These are phyloP conservation scores for Suillus americanus DNA, from an alignment of 768 basidiomycete genomes.

Conservation along the genomic window DNA sequence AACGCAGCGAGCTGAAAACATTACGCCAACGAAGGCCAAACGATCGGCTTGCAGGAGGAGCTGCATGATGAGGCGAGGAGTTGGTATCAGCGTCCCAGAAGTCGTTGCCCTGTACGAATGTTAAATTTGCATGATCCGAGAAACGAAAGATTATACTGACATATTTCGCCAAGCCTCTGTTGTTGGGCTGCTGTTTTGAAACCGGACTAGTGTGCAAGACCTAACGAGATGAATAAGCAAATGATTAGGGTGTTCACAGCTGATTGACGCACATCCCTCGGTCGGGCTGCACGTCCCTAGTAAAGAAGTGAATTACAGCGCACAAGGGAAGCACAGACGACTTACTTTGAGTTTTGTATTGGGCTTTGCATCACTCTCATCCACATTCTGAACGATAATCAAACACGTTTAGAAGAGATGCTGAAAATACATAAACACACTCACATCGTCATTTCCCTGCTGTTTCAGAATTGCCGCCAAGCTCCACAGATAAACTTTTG, in stretches of 20 bases:
- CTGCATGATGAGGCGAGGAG: not conserved
- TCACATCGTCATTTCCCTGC: no score
- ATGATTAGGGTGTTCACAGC: not conserved
- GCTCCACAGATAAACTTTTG: constrained; percentile 79
- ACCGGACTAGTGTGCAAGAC: not conserved
- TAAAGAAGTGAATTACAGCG: not conserved
- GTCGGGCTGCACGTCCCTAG: not conserved
- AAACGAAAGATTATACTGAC: not conserved
- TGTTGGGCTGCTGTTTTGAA: not conserved
- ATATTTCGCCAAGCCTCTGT: not conserved
- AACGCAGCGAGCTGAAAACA: not conserved
- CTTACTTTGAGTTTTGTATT: not conserved
- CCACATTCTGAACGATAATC: not conserved
- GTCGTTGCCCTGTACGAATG: not conserved
- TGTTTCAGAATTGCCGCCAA: constrained; percentile 34
- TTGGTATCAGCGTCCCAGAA: not conserved
- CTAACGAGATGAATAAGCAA: not conserved
- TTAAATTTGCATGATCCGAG: not conserved
- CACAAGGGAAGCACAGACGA: no score
- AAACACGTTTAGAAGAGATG: not conserved
- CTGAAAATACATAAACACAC: no score
- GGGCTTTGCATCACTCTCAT: not conserved
- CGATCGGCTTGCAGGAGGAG: no score
- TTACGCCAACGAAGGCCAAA: not conserved
- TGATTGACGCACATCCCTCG: not conserved